Percentiles rank a stretch among this genome's conserved stretches.
Conservation (phyloP, 2,329 filamentous ascomycete species). For the Acrocalymma vagum region DNA sequence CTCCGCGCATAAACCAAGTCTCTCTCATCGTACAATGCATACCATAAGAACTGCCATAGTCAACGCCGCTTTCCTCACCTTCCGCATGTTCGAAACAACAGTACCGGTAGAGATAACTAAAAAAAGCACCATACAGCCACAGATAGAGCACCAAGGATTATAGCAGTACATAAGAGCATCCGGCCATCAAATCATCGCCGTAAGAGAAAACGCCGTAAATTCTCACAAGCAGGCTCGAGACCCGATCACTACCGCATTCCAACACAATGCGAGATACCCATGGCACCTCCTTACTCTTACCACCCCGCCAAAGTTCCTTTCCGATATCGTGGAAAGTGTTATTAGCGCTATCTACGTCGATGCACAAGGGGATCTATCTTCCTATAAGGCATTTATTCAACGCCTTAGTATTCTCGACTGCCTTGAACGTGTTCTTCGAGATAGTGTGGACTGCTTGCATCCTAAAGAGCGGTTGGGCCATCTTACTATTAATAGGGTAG, state of each 20-base stretch:
- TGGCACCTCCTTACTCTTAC: slow-evolving; percentile 77
- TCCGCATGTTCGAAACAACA: slow-evolving; percentile 70
- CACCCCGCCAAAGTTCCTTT: slow-evolving; percentile 79
- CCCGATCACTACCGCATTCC: slow-evolving; percentile 61
- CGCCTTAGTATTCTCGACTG: slow-evolving; percentile 70
- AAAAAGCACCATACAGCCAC: slow-evolving; percentile 40
- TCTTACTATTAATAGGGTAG: slow-evolving; percentile 60
- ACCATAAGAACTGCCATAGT: slow-evolving; percentile 77
- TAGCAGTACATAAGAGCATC: slow-evolving; percentile 76
- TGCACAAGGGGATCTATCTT: slow-evolving; percentile 58
- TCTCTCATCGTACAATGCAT: slow-evolving; percentile 74
- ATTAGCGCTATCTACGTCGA: slow-evolving; percentile 88
- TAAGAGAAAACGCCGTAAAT: slow-evolving; percentile 54
- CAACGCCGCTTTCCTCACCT: slow-evolving; percentile 82
- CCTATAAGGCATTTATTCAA: slow-evolving; percentile 68
- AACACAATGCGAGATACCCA: slow-evolving; percentile 68
- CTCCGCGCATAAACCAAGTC: slow-evolving; percentile 58
- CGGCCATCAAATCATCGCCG: slow-evolving; percentile 56
- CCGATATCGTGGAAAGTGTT: slow-evolving; percentile 82
- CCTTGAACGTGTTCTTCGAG: slow-evolving; percentile 65
- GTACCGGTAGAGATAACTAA: slow-evolving; percentile 44
- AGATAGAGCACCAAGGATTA: slow-evolving; percentile 54
- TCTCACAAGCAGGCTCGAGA: slow-evolving; percentile 61
- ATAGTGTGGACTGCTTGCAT: slow-evolving; percentile 65
- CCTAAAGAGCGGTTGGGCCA: slow-evolving; percentile 75